These are phyloP conservation scores for Russula compacta DNA, from an alignment of 768 basidiomycete species.

Conservation along the genomic window DNA sequence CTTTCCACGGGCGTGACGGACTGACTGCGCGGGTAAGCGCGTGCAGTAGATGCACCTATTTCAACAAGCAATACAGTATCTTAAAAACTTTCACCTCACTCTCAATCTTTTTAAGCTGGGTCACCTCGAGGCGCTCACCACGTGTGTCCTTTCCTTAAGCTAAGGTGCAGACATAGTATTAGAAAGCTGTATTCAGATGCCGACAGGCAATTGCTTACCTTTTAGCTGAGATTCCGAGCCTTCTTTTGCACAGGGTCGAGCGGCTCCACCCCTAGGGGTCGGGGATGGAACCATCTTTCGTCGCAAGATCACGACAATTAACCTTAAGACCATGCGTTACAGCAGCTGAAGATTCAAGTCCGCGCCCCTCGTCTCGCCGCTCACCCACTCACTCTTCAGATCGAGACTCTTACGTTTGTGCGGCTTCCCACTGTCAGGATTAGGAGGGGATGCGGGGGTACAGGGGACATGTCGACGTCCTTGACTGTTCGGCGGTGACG, in stretches of 20 bases:
- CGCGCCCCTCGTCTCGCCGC: constrained; percentile 22
- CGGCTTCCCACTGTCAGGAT: constrained; percentile 39
- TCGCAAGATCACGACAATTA: constrained; percentile 15
- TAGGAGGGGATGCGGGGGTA: constrained; percentile 41
- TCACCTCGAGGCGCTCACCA: constrained; percentile 88
- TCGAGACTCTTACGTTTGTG: constrained; percentile 47
- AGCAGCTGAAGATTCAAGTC: constrained; percentile 20
- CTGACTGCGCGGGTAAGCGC: too few relatives aligned
- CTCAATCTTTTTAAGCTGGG: constrained; percentile 96
- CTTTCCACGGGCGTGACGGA: too few relatives aligned
- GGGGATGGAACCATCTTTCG: constrained; percentile 33
- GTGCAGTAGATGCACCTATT: too few relatives aligned
- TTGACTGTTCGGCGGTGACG: constrained; percentile 30
- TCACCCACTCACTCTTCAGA: constrained; percentile 32
- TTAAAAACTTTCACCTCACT: constrained; percentile 78
- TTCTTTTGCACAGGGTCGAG: constrained; percentile 85
- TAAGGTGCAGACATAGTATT: constrained; percentile 27
- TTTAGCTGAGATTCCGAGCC: constrained; percentile 90
- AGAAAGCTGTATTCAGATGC: not conserved
- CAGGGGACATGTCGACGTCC: constrained; percentile 66
- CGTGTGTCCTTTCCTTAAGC: constrained; percentile 83
- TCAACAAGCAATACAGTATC: too few relatives aligned
- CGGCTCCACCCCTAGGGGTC: constrained; percentile 48
- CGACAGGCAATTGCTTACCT: constrained; percentile 42
- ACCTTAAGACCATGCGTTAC: constrained; percentile 33